A percentile compares a stretch with the other conserved stretches of the same genome.
phyloP scores from a whole-genome alignment of 306 rosid species.

The Comarum palustre region DNA sequence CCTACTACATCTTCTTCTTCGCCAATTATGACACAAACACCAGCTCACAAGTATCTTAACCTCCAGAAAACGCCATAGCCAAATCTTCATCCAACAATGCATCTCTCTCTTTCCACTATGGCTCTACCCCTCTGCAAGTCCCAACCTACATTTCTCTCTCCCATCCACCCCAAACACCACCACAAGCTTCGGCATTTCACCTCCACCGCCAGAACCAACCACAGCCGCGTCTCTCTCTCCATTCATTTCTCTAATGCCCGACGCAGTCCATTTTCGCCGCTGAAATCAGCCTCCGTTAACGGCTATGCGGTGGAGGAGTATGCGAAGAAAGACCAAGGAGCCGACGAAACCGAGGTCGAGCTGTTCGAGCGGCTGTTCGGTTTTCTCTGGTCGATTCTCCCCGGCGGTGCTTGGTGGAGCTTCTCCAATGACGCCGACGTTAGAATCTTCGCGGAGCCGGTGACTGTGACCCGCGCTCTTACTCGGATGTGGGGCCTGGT shows the following conservation, averaged over 20 bases:
- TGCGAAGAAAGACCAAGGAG: not conserved
- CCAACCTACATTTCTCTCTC: constrained; percentile 31
- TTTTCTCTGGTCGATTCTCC: constrained; percentile 46
- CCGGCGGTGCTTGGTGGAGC: constrained; percentile 87
- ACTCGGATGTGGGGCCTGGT: constrained; percentile 81
- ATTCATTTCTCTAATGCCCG: constrained; percentile 17
- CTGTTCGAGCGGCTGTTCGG: constrained; percentile 29
- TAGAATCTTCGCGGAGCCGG: constrained; percentile 52
- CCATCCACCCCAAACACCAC: constrained; percentile 26
- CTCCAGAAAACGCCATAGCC: not conserved
- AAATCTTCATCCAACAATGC: not conserved
- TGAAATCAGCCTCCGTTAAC: constrained; percentile 55
- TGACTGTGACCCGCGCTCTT: constrained; percentile 71
- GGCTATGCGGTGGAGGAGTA: constrained; percentile 47
- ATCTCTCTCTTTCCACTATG: constrained; percentile 36
- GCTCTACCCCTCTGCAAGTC: constrained; percentile 41
- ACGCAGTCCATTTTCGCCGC: constrained; percentile 24
- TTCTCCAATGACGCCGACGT: constrained; percentile 50
- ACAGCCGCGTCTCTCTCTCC: constrained; percentile 22
- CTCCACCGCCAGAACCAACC: not conserved
- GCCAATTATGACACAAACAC: not conserved
- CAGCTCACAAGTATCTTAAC: not conserved
- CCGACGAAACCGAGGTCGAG: constrained; percentile 26
- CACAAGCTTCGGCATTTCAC: constrained; percentile 22
- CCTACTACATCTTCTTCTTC: constrained; percentile 12